Conservation (phyloP, 2,329 filamentous ascomycete species). For the Botryosphaeria agaves region DNA sequence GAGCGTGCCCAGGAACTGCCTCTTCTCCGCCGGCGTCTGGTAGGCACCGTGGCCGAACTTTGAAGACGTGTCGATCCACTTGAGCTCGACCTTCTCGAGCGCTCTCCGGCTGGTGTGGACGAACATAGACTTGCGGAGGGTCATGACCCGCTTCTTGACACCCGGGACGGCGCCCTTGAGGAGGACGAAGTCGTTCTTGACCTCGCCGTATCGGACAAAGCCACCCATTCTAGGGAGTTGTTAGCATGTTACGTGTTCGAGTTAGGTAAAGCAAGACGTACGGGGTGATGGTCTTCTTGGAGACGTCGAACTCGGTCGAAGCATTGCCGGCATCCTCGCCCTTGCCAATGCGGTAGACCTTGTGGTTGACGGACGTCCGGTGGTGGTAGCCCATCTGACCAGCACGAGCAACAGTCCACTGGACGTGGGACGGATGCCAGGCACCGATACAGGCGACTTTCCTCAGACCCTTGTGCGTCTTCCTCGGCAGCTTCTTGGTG, state of each 20-base stretch:
- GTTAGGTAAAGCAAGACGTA: constrained; percentile 38
- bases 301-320: constrained; percentile 86
- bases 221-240: constrained; percentile 62
- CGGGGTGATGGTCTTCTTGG: constrained; percentile 99
- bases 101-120: constrained; percentile 87
- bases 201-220: constrained; percentile 97
- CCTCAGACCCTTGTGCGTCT: constrained; percentile 99
- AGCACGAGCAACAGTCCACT: constrained; percentile 99
- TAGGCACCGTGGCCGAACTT: constrained; percentile 99
- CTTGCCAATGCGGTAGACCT: constrained; percentile 98
- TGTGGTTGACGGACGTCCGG: constrained; percentile 99
- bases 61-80: constrained; percentile 99
- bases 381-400: constrained; percentile 99
- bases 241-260: constrained; percentile 15
- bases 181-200: constrained; percentile 98
- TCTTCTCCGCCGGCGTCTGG: constrained; percentile 98
- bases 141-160: constrained; percentile 99
- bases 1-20: constrained; percentile 91
- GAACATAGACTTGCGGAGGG: constrained; percentile 98
- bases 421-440: constrained; percentile 99
- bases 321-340: constrained; percentile 79
- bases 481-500: constrained; percentile 99
- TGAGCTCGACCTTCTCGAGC: constrained; percentile 98
- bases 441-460: constrained; percentile 99
- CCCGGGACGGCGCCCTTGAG: constrained; percentile 96